Evolutionary conservation across 768 basidiomycete genomes (phyloP).

Genomic region (Boletus rufocinnamomeus): DNA sequence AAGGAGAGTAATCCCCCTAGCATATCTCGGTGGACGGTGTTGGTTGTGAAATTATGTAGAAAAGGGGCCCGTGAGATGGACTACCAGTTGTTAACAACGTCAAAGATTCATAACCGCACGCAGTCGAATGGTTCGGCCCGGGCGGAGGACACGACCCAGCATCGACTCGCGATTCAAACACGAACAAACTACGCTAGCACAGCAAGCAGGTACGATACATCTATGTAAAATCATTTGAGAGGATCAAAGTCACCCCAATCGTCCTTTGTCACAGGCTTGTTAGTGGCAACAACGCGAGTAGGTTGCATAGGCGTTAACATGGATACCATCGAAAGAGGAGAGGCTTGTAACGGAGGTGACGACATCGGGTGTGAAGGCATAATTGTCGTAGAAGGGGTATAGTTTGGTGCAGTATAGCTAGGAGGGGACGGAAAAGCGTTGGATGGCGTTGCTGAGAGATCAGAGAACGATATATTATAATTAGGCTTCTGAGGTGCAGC

Average conservation of each 20-base stretch:
- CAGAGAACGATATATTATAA: slow-evolving; percentile 53
- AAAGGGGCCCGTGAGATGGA: too few species aligned
- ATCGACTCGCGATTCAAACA: slow-evolving; percentile 24
- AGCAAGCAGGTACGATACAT: slow-evolving; percentile 6
- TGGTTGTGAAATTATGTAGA: background rate
- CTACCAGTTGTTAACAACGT: background rate
- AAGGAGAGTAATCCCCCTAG: background rate
- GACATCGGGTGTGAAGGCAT: slow-evolving; percentile 28
- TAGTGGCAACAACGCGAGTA: slow-evolving; percentile 40
- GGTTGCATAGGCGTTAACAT: slow-evolving; percentile 63
- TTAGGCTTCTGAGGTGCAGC: slow-evolving; percentile 48
- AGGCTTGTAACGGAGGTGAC: slow-evolving; percentile 34
- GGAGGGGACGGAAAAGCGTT: slow-evolving; percentile 13
- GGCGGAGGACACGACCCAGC: slow-evolving; percentile 1
- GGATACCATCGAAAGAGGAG: slow-evolving; percentile 44
- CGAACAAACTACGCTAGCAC: slow-evolving; percentile 20
- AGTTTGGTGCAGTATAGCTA: slow-evolving; percentile 17
- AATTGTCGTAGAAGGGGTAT: slow-evolving; percentile 20
- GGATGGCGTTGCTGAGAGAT: slow-evolving; percentile 27
- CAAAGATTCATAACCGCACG: slow-evolving; percentile 9
- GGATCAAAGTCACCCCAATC: slow-evolving; percentile 88
- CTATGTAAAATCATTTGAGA: slow-evolving; percentile 29
- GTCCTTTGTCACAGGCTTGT: slow-evolving; percentile 58
- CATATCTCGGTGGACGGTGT: slow-evolving; percentile 14
- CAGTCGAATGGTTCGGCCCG: background rate